Conservation (phyloP, 352 stramenopile genomes). For the Albugo laibachii region DNA sequence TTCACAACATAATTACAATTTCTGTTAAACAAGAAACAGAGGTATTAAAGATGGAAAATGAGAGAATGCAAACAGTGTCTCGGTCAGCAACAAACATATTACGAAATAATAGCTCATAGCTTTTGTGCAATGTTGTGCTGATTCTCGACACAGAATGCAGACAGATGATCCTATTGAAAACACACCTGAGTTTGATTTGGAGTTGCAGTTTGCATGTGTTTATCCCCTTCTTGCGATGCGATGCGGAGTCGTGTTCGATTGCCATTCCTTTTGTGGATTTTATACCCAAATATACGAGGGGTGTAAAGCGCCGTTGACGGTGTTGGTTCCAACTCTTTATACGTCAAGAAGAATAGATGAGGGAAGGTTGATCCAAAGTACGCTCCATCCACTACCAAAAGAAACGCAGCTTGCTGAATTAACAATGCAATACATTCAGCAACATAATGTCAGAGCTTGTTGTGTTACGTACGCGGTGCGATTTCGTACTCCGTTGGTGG, state of each 20-base stretch:
- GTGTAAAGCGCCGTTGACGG: slow-evolving; percentile 75
- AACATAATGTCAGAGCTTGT: not conserved
- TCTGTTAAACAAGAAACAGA: slow-evolving; percentile 82
- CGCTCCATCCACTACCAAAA: slow-evolving; percentile 77
- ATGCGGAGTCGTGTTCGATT: slow-evolving; percentile 65
- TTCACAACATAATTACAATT: slow-evolving; percentile 83
- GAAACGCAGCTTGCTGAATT: not conserved
- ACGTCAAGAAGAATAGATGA: slow-evolving; percentile 97
- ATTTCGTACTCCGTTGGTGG: slow-evolving; percentile 68
- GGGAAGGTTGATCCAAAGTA: slow-evolving; percentile 98
- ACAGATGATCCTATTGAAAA: slow-evolving; percentile 6
- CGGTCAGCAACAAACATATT: slow-evolving; percentile 1
- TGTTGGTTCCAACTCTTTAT: slow-evolving; percentile 80
- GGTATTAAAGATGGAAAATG: slow-evolving; percentile 71
- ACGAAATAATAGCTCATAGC: slow-evolving; percentile 10
- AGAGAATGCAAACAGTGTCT: slow-evolving; percentile 4
- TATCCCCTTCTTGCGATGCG: slow-evolving; percentile 61
- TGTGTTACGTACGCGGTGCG: slow-evolving; percentile 37
- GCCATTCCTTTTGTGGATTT: slow-evolving; percentile 77
- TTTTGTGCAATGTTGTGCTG: too few species aligned
- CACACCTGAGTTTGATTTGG: slow-evolving; percentile 35
- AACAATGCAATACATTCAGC: not conserved
- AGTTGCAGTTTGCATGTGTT: slow-evolving; percentile 18
- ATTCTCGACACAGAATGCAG: slow-evolving; percentile 4
- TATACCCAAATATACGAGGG: slow-evolving; percentile 83